These are phyloP conservation scores for Peronospora tabacina DNA, from an alignment of 352 stramenopile species.

Conservation along the genomic window DNA sequence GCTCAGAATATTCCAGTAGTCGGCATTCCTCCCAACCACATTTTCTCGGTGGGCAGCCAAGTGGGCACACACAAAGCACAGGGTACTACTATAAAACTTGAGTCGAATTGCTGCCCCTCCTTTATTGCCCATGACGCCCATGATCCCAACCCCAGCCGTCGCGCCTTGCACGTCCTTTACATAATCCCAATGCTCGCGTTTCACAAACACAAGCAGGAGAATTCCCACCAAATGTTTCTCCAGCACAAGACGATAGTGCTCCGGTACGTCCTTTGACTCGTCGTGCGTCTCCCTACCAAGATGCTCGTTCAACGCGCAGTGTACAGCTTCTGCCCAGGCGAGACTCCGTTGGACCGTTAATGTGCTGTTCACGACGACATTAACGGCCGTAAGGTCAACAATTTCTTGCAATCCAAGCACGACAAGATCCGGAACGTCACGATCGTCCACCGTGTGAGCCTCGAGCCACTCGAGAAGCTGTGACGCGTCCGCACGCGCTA, in stretches of 20 bases:
- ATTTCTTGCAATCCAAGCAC: constrained; percentile 96
- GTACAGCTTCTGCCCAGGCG: constrained; percentile 88
- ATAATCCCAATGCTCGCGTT: constrained; percentile 50
- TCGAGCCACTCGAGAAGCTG: constrained; percentile 72
- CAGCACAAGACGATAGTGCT: constrained; percentile 67
- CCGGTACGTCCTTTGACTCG: constrained; percentile 9
- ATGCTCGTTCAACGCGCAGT: constrained; percentile 84
- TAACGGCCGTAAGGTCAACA: constrained; percentile 99
- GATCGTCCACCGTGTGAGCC: constrained; percentile 9
- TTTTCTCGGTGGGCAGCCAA: constrained; percentile 98
- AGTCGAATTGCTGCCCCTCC: constrained; percentile 93
- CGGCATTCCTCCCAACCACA: constrained; percentile 92
- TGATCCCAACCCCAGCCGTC: constrained; percentile 94
- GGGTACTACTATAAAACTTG: constrained; percentile 94
- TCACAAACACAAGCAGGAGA: constrained; percentile 94
- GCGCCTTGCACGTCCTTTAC: constrained; percentile 87
- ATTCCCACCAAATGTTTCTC: constrained; percentile 96
- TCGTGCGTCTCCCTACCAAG: constrained; percentile 19
- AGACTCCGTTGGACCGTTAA: constrained; percentile 87
- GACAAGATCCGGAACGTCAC: constrained; percentile 47
- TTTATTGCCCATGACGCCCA: constrained; percentile 99
- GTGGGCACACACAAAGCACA: constrained; percentile 99
- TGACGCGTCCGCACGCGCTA: constrained; percentile 41
- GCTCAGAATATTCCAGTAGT: constrained; percentile 96
- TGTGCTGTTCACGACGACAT: constrained; percentile 95